Base-by-base conservation (phyloP, 257 asterid species). In the Nicotiana attenuata region DNA sequence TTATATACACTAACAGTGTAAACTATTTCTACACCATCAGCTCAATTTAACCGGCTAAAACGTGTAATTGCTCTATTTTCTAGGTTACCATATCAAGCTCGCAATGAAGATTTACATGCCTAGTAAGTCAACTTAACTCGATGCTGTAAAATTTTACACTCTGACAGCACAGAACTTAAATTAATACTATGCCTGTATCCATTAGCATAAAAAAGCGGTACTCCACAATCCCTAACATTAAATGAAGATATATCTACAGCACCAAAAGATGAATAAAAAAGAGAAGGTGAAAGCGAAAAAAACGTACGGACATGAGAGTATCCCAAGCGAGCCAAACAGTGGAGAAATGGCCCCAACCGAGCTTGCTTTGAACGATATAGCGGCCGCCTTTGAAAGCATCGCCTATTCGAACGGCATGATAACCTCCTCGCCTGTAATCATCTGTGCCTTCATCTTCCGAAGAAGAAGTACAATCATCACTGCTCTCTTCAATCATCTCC, bases 241-340 rank as follows among this genome's bases (percentile, higher is more conserved):
- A 56, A 53, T 16, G 60, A 53, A 53, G n/a, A 55, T n/a, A 55
- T 16, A 15, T 16, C 20, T 20, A n/a, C 20, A 55, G 53, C 53
- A 67, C 28, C 16, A 67, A 67, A 19, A 66, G 26, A n/a, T 31
- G 10, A 33, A 4, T 16, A 55, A 57, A 68, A 10, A 13, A 13
- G 20, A 20, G n/a, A 35, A 45, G 22, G 2, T 7, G 11, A 45
- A 35, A 35, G 15, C 0, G 19, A 5, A 38, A 57, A 55, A 17
- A 47, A 73, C 78, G 14, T 73, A 73, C 78, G 52, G 97, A 93
- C 86, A 89, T 92, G 4, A 86, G 92, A 80, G 89, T 86, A 80
- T 95, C 98, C 97, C 97, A 95, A 77, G 97, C 96, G 10, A 95
- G 92, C 99, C 99, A 95, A 9, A 95, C 99, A 59, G 98, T 95